A percentile compares a stretch with the other conserved stretches of the same genome.
Evolutionary conservation across 2,329 filamentous ascomycete species (phyloP).

Genomic region (Colletotrichum camelliae): DNA sequence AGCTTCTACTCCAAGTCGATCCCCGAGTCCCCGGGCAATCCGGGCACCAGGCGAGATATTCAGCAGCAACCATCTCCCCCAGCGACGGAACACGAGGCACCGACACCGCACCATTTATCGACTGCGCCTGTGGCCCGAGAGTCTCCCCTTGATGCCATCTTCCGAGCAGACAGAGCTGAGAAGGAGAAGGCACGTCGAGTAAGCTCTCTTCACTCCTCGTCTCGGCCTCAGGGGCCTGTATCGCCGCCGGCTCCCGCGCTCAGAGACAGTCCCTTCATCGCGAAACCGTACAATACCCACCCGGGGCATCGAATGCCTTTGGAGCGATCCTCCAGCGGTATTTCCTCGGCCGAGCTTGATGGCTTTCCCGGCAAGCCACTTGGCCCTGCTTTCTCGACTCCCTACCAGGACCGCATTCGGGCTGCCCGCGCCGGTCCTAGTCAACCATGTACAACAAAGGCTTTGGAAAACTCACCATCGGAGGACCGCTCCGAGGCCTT

Average conservation of each 20-base stretch:
- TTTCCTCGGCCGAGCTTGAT: conserved; percentile 75
- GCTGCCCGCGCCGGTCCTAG: conserved; percentile 49
- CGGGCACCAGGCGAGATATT: conserved; percentile 34
- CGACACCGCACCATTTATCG: conserved; percentile 45
- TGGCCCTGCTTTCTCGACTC: conserved; percentile 72
- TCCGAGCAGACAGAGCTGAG: conserved; percentile 84
- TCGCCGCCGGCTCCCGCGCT: conserved; percentile 55
- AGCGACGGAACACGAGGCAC: conserved; percentile 56
- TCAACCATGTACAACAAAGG: conserved; percentile 4
- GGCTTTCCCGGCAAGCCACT: conserved; percentile 59
- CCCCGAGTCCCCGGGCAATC: conserved; percentile 62
- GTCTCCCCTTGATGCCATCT: conserved; percentile 89
- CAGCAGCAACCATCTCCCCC: conserved; percentile 56
- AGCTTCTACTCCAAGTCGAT: conserved; percentile 82
- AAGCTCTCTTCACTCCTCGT: conserved; percentile 52
- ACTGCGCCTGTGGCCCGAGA: conserved; percentile 48
- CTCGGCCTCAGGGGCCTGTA: conserved; percentile 46
- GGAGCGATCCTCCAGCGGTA: conserved; percentile 40
- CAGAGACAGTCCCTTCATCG: conserved; percentile 28
- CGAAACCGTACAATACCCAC: conserved; percentile 13
- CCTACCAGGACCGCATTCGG: conserved; percentile 66
- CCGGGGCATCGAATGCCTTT: conserved; percentile 13
- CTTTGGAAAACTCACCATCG: conserved; percentile 23
- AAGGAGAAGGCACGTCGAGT: conserved; percentile 65
- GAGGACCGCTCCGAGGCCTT: conserved; percentile 51